A percentile compares a stretch with the other conserved stretches of the same genome.
phyloP scores from a whole-genome alignment of 257 asterid species.

The Solanum tarapatanum region DNA sequence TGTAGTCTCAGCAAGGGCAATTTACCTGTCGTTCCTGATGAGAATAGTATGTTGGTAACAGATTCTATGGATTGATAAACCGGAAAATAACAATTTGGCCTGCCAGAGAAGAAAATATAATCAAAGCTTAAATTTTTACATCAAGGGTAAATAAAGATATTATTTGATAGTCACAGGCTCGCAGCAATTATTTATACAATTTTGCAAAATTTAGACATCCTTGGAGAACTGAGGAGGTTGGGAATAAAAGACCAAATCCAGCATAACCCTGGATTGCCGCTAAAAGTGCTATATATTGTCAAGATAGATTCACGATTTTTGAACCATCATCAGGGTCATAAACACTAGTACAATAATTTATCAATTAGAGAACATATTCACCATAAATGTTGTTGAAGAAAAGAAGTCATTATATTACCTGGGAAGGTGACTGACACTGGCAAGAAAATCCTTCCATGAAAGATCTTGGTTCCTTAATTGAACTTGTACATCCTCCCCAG shows the following conservation, averaged over 20 bases:
- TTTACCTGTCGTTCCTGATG: constrained; percentile 93
- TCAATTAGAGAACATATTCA: neutral
- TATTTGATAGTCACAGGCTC: neutral
- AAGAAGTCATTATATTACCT: constrained; percentile 25
- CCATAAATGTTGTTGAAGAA: neutral
- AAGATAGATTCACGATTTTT: neutral
- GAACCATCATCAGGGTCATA: neutral
- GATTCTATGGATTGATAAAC: constrained; percentile 57
- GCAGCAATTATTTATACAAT: neutral
- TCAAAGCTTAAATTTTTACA: neutral
- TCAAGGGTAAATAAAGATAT: neutral
- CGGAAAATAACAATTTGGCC: constrained; percentile 49
- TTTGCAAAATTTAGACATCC: neutral
- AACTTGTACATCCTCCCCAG: constrained; percentile 53
- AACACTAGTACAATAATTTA: neutral
- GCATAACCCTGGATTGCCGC: neutral
- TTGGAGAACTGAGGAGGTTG: neutral
- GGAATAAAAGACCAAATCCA: neutral
- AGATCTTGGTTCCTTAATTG: constrained; percentile 53
- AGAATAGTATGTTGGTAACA: constrained; percentile 70
- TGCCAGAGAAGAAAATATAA: constrained; percentile 20
- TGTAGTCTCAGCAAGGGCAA: neutral
- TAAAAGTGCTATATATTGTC: neutral
- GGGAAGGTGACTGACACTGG: constrained; percentile 32
- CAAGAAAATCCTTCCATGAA: constrained; percentile 64